phyloP scores from a whole-genome alignment of 805 yeast genomes.

The Metschnikowia borealis region DNA sequence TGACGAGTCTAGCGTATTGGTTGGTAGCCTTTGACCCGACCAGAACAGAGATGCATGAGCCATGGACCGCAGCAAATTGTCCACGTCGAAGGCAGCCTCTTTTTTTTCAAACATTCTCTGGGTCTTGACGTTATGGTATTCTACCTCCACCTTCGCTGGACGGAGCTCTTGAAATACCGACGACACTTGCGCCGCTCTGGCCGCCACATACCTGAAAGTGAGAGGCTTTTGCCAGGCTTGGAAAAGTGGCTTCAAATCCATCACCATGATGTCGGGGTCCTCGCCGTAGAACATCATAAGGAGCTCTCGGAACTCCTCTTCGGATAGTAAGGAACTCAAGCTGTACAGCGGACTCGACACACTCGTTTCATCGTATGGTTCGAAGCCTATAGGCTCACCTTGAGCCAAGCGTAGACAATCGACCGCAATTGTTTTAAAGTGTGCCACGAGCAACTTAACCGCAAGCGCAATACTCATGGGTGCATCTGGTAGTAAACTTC shows the following conservation, averaged over 20 bases:
- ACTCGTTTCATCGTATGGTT: constrained; percentile 31
- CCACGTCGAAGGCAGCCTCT: constrained; percentile 34
- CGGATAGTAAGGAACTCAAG: constrained; percentile 9
- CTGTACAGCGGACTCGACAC: constrained; percentile 3
- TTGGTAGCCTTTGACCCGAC: constrained; percentile 55
- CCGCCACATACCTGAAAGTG: constrained; percentile 54
- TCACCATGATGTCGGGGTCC: constrained; percentile 18
- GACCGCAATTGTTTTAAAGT: constrained; percentile 29
- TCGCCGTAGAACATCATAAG: constrained; percentile 11
- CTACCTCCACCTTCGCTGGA: constrained; percentile 45
- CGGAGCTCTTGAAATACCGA: constrained; percentile 31
- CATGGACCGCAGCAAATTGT: constrained; percentile 26
- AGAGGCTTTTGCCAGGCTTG: constrained; percentile 49
- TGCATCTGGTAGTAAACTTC: constrained; percentile 46
- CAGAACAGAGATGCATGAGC: constrained; percentile 45
- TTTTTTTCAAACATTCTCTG: constrained; percentile 35
- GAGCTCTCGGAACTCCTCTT: constrained; percentile 9
- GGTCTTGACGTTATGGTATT: constrained; percentile 42
- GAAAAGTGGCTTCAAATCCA: constrained; percentile 27
- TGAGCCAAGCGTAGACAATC: constrained; percentile 45
- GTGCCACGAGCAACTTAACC: constrained; percentile 35
- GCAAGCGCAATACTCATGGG: constrained; percentile 43
- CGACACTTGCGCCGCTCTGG: constrained; percentile 49
- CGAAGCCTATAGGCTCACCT: constrained; percentile 44
- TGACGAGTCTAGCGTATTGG: constrained; percentile 34